A percentile compares a stretch with the other conserved stretches of the same genome.
Evolutionary conservation across 1,139 yeast genomes (phyloP).

Genomic region (Hyphopichia pseudoburtonii): DNA sequence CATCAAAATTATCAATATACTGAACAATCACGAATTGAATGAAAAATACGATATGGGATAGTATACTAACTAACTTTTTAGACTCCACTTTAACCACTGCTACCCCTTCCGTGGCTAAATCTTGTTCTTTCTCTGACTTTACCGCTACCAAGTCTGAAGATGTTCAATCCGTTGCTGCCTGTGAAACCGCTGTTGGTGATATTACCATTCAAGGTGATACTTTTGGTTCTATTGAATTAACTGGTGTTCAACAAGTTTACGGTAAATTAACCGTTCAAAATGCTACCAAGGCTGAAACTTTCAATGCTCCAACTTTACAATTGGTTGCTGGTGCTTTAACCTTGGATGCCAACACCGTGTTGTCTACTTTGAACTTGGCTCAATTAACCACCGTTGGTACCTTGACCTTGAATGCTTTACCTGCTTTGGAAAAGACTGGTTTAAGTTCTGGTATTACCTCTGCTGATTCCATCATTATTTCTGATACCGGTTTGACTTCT

Average conservation of each 20-base stretch:
- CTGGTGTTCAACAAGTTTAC: conserved; percentile 61
- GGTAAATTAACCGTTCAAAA: conserved; percentile 73
- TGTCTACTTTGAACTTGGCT: conserved; percentile 73
- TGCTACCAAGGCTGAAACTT: conserved; percentile 58
- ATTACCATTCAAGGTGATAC: conserved; percentile 62
- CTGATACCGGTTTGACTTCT: conserved; percentile 82
- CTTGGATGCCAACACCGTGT: conserved; percentile 64
- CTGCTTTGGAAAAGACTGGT: conserved; percentile 71
- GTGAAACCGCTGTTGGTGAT: conserved; percentile 82
- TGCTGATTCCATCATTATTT: conserved; percentile 70
- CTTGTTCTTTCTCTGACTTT: conserved; percentile 52
- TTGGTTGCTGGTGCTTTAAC: conserved; percentile 70
- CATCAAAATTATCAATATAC: no score
- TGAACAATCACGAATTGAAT: no score
- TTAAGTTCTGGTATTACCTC: conserved; percentile 74
- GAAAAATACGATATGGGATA: no score
- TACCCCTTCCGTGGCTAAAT: conserved; percentile 52
- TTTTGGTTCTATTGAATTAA: conserved; percentile 56
- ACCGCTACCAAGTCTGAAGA: conserved; percentile 80
- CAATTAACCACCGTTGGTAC: conserved; percentile 78
- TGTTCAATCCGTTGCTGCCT: conserved; percentile 68
- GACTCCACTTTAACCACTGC: conserved; percentile 53
- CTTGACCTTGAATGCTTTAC: conserved; percentile 76
- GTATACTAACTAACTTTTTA: conserved; percentile 11
- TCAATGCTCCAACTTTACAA: conserved; percentile 77